phyloP scores from a whole-genome alignment of 208 protist species.

The Kentomonas sorsogonicus region DNA sequence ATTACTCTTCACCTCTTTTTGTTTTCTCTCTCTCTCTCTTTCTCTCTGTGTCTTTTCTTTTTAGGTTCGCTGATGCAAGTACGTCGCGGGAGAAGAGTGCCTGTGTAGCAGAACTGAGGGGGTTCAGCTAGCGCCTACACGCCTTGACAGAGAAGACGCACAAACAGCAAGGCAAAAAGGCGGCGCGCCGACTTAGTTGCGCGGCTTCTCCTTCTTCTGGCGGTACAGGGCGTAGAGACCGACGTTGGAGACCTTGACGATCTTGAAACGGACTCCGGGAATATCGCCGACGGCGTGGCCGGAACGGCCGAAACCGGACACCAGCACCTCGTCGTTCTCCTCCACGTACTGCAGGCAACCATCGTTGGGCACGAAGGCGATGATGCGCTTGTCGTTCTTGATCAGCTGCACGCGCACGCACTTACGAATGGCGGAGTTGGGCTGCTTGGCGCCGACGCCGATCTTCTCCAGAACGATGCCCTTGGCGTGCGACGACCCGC shows the following conservation, averaged over 20 bases:
- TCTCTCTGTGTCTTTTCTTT: too few relatives aligned
- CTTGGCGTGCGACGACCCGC: slow-evolving; percentile 98
- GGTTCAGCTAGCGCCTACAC: too few relatives aligned
- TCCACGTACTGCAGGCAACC: slow-evolving; percentile 99
- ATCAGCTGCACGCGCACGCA: slow-evolving; percentile 99
- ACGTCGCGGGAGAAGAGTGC: too few relatives aligned
- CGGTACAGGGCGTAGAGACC: slow-evolving; percentile 96
- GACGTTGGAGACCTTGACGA: slow-evolving; percentile 98
- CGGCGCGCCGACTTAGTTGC: slow-evolving; percentile 69
- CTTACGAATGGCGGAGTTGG: slow-evolving; percentile 99
- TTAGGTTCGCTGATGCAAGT: too few relatives aligned
- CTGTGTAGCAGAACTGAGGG: too few relatives aligned
- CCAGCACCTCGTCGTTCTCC: slow-evolving; percentile 99
- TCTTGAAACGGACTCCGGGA: slow-evolving; percentile 99
- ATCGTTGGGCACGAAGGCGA: slow-evolving; percentile 99
- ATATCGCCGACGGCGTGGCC: slow-evolving; percentile 99
- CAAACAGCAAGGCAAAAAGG: slow-evolving; percentile 2
- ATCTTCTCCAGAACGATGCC: slow-evolving; percentile 99
- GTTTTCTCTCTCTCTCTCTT: too few relatives aligned
- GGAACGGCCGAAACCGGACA: slow-evolving; percentile 98
- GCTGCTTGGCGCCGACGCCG: slow-evolving; percentile 99
- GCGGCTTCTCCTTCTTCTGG: slow-evolving; percentile 99
- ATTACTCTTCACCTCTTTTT: too few relatives aligned
- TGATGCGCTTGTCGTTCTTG: slow-evolving; percentile 99
- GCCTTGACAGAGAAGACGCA: too few relatives aligned